Evolutionary conservation across 2,329 filamentous ascomycete genomes (phyloP), one percentile per base, ranked within the genome.

Genomic region (Mycocentrospora acerina): DNA sequence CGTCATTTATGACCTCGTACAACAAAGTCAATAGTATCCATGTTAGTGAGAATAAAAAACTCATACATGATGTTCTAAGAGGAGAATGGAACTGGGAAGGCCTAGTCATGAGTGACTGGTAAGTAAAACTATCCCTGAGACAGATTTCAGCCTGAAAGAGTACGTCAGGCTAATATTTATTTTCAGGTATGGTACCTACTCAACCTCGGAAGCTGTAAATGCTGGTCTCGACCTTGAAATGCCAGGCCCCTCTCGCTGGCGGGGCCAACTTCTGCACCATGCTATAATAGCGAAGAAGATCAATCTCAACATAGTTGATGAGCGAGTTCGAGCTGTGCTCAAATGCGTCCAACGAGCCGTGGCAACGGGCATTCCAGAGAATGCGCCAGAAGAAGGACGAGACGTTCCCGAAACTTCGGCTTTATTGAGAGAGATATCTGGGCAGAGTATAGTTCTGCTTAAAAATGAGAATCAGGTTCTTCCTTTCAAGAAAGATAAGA

Each of bases 291-390:
- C 15, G 2, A 41, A 27, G 12, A 28, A 86, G 86, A 57, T 86
- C 85, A 55, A 71, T 73, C 18, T 72, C 35, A 52, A 27, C 43
- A 57, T 39, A 51, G 50, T 36, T 28, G 46, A 34, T 48, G 38
- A 43, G 4, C 40, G 50, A 4, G 41, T 49, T 2, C 34, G 42
- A 6, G 40, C 37, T 9, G 13, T 49, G 1, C 32, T 80, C 59
- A 82, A 83, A 2, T 70, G 87, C 12, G 85, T 86, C 47, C 83
- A 87, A 58, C 76, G 77, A 11, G 29, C 37, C 30, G 82, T 82
- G 0, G 82, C 80, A 47, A 71, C 75, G 1, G 22, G 16, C 2
- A 79, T 80, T 1, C 64, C 79, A 0, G 67, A 76, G 13, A 69
- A 74, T 9, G 59, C 83, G 49, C 75, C 78, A 51, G 64, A 71